Evolutionary conservation across 495 filamentous ascomycete species (phyloP), one percentile per base, ranked within the genome.

Genomic region (Tuber indicum): DNA sequence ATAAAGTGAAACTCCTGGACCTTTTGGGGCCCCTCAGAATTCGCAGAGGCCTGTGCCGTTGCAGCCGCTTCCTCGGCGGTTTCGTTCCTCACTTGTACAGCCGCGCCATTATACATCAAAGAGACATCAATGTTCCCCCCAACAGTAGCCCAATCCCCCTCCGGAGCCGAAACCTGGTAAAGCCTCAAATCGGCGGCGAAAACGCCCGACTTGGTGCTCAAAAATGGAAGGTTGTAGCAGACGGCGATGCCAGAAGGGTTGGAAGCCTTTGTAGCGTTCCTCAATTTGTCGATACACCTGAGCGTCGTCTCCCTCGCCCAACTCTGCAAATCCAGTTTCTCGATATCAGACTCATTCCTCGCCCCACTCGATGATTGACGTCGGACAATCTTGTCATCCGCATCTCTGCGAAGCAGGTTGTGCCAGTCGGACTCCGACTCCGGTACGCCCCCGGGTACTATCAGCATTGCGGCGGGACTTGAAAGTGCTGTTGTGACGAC

Each of bases 161-260:
- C 87, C 43, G 91, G 87, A 16, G 82, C 79, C 14, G 88, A 87
- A 69, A 93, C 83, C 77, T 88, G 88, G 84, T 90, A 93, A 71
- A 94, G 85, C 74, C 91, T 86, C 36, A 94, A 75, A 81, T 93
- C 92, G 39, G 91, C 91, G 83, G 90, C 86, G 82, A 94, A 94
- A 2, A 89, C 85, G 16, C 92, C 92, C 10, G 87, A 89, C 1
- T 78, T 81, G 81, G 87, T 90, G 83, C 93, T 86, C 70, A 91
- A 86, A 39, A 86, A 86, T 26, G 88, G 89, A 5, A 94, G 79
- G 79, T 94, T 94, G 83, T 93, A 94, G 87, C 92, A 94, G 45
- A 91, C 87, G n/a, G 89, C 89, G n/a, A 92, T 86, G 21, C 92
- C 92, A 1, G 91, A 89, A 5, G 91, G 90, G 73, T 92, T 93